phyloP scores from a whole-genome alignment of 495 filamentous ascomycete species.

The Penicillium riverlandense region DNA sequence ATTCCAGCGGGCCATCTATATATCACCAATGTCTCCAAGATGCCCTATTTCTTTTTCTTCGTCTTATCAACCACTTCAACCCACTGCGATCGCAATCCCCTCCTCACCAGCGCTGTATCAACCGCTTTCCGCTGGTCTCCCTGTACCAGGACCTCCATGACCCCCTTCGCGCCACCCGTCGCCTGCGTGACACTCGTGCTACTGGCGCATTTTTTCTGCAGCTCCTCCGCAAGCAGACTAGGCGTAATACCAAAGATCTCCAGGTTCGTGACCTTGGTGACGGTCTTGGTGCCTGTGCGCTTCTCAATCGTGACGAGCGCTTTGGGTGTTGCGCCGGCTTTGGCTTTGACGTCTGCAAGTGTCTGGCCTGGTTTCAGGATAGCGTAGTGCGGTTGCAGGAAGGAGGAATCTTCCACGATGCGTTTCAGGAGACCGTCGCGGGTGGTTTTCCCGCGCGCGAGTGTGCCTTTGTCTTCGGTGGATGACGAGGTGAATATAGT shows the following conservation, averaged over 20 bases:
- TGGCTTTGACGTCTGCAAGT: constrained; percentile 50
- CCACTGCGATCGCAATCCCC: constrained; percentile 53
- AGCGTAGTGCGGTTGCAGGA: constrained; percentile 43
- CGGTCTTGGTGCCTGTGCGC: constrained; percentile 60
- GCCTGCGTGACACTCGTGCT: constrained; percentile 60
- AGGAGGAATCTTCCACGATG: constrained; percentile 41
- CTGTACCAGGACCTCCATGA: constrained; percentile 67
- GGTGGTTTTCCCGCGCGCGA: constrained; percentile 52
- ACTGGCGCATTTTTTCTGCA: constrained; percentile 65
- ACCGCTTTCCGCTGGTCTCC: constrained; percentile 59
- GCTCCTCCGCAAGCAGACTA: constrained; percentile 55
- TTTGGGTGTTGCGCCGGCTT: constrained; percentile 54
- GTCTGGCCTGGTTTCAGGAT: constrained; percentile 51
- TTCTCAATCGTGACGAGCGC: constrained; percentile 54
- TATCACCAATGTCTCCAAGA: not conserved
- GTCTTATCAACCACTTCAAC: constrained; percentile 64
- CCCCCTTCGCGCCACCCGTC: constrained; percentile 52
- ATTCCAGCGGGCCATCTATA: not conserved
- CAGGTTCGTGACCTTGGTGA: constrained; percentile 56
- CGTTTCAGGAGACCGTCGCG: constrained; percentile 59
- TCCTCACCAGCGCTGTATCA: constrained; percentile 51
- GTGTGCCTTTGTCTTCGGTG: constrained; percentile 46
- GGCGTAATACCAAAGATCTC: constrained; percentile 59
- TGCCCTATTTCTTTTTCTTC: constrained; percentile 54
- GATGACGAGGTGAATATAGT: constrained; percentile 46